A percentile compares a stretch with the other conserved stretches of the same genome.
Conservation (phyloP, 2,329 filamentous ascomycete species). For the Fusarium sp. region DNA sequence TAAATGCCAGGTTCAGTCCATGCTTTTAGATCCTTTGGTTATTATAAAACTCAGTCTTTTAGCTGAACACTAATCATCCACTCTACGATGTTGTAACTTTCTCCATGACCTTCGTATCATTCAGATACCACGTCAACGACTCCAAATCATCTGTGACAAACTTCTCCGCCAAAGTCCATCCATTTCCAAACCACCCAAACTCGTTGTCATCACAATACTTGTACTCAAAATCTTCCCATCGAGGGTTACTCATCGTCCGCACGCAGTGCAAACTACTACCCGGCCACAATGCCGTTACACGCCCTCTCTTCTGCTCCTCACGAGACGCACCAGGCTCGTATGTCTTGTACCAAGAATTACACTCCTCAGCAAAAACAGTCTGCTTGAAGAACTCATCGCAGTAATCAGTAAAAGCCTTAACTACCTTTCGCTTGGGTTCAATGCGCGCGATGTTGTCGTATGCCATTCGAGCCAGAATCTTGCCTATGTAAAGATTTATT, state of each 20-base stretch:
- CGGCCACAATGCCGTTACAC: constrained; percentile 11
- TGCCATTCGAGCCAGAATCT: constrained; percentile 14
- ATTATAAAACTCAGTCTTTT: too few relatives aligned
- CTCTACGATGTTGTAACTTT: background rate
- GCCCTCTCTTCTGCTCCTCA: constrained; percentile 6
- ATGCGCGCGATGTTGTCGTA: constrained; percentile 15
- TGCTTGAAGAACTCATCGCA: constrained; percentile 14
- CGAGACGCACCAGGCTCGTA: constrained; percentile 15
- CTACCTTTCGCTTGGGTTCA: constrained; percentile 4
- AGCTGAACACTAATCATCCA: too few relatives aligned
- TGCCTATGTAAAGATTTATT: constrained; percentile 16
- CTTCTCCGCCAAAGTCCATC: constrained; percentile 23
- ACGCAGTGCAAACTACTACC: constrained; percentile 24
- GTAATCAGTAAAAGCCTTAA: background rate
- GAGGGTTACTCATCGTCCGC: constrained; percentile 9
- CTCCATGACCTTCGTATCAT: constrained; percentile 18
- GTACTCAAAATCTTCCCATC: constrained; percentile 25
- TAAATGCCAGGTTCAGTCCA: too few relatives aligned
- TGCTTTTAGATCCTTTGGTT: too few relatives aligned
- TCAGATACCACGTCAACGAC: constrained; percentile 23
- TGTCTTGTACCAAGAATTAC: constrained; percentile 28
- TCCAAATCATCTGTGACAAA: constrained; percentile 16
- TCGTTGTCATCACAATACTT: constrained; percentile 22
- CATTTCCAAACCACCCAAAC: constrained; percentile 28
- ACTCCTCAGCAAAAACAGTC: constrained; percentile 21